Evolutionary conservation across 2,329 filamentous ascomycete species (phyloP).

Genomic region (Exophiala spinifera): DNA sequence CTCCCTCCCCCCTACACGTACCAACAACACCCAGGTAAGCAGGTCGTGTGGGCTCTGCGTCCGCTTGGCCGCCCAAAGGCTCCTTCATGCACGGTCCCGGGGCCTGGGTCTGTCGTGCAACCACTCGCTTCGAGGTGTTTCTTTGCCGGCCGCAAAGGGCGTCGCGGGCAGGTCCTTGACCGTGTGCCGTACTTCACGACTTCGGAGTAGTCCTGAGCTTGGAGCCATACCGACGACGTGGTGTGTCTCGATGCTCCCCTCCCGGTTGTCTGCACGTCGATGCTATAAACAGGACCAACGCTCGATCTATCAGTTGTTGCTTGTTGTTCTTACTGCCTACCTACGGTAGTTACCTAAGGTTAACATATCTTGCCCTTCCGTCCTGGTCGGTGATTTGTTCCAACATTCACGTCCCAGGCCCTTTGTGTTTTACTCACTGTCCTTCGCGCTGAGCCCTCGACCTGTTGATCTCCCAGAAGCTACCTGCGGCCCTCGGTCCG

Average conservation of each 20-base stretch:
- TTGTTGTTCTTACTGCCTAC: no score
- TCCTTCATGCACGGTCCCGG: background rate
- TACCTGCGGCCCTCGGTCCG: constrained; percentile 9
- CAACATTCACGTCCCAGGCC: background rate
- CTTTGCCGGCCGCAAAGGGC: background rate
- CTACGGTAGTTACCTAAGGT: no score
- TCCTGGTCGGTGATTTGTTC: constrained; percentile 4
- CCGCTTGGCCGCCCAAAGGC: constrained; percentile 10
- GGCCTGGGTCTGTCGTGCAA: background rate
- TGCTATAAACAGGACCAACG: background rate
- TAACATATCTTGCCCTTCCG: background rate
- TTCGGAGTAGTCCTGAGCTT: background rate
- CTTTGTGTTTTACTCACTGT: background rate
- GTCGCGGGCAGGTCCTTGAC: constrained; percentile 12
- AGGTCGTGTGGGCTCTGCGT: background rate
- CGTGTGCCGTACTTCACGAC: constrained; percentile 2
- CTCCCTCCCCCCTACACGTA: no score
- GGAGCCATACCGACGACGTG: background rate
- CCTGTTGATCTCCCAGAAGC: background rate
- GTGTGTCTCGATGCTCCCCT: no score
- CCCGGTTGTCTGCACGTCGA: background rate
- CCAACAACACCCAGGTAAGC: no score
- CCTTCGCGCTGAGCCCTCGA: background rate
- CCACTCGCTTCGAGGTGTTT: constrained; percentile 1
- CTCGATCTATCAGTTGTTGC: no score